A percentile compares a stretch with the other conserved stretches of the same genome.
These are phyloP conservation scores for Exserohilum turcica DNA, from an alignment of 2,329 filamentous ascomycete genomes.

Conservation along the genomic window DNA sequence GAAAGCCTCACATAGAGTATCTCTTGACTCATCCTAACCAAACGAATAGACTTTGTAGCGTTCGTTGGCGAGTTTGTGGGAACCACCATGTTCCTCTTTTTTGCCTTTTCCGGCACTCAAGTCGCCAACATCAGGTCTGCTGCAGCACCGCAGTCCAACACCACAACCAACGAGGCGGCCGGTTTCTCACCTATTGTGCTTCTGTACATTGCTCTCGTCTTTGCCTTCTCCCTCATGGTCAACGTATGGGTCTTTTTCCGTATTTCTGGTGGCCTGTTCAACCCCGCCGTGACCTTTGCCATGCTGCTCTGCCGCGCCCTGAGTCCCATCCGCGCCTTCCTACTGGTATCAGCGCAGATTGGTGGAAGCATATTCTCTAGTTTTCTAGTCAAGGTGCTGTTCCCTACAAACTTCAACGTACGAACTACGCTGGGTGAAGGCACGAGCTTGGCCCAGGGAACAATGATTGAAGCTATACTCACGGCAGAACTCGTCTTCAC, in stretches of 20 bases:
- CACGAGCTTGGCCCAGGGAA: constrained; percentile 51
- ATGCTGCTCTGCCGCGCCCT: constrained; percentile 49
- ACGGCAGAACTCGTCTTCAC: constrained; percentile 47
- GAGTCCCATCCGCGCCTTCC: constrained; percentile 48
- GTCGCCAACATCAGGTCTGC: constrained; percentile 56
- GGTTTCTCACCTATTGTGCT: constrained; percentile 53
- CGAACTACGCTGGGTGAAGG: constrained; percentile 51
- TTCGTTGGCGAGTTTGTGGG: constrained; percentile 56
- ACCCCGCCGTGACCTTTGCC: constrained; percentile 42
- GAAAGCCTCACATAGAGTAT: too few species aligned
- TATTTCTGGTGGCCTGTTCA: constrained; percentile 42
- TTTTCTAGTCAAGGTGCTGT: constrained; percentile 52
- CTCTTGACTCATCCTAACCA: too few species aligned
- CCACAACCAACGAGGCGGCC: constrained; percentile 52
- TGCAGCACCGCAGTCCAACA: constrained; percentile 41
- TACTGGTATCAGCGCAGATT: constrained; percentile 54
- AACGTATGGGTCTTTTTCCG: constrained; percentile 50
- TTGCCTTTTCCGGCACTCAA: constrained; percentile 52
- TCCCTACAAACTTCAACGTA: constrained; percentile 54
- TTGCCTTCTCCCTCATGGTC: constrained; percentile 47
- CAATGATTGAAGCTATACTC: constrained; percentile 51
- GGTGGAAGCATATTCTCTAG: constrained; percentile 53
- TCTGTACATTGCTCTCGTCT: constrained; percentile 46
- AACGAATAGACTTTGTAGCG: constrained; percentile 49
- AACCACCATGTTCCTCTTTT: constrained; percentile 54